These are phyloP conservation scores for Rhodomyrtus tomentosa DNA, from an alignment of 345 rosid genomes.

Conservation along the genomic window DNA sequence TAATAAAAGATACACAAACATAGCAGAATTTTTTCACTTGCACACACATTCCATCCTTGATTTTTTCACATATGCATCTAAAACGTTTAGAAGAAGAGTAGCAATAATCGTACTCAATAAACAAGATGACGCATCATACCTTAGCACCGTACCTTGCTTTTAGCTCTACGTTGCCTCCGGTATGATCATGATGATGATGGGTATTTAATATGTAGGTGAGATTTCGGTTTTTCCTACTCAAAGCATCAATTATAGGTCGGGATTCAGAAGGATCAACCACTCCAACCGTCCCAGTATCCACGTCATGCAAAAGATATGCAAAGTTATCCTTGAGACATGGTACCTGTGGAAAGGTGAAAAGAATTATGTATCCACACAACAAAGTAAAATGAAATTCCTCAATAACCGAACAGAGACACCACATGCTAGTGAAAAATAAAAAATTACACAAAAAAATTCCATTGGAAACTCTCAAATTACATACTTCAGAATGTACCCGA, in stretches of 20 bases:
- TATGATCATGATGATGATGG: slow-evolving; percentile 88
- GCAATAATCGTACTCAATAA: not conserved
- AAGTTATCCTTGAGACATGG: slow-evolving; percentile 84
- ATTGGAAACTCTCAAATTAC: not conserved
- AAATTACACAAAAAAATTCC: not conserved
- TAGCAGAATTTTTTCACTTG: not conserved
- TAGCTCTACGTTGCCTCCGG: slow-evolving; percentile 84
- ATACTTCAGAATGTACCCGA: not conserved
- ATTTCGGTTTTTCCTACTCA: slow-evolving; percentile 69
- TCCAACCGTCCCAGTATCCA: slow-evolving; percentile 95
- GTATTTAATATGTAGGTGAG: slow-evolving; percentile 91
- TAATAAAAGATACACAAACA: not conserved
- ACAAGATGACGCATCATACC: slow-evolving; percentile 39
- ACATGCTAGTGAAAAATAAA: not conserved
- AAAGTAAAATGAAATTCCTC: not conserved
- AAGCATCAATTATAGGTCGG: slow-evolving; percentile 71
- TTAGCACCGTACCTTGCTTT: slow-evolving; percentile 97
- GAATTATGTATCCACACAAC: not conserved
- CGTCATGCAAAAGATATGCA: slow-evolving; percentile 90
- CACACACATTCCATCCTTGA: not conserved
- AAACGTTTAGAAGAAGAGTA: not conserved
- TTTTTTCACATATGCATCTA: not conserved
- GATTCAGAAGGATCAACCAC: slow-evolving; percentile 99
- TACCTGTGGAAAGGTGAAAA: slow-evolving; percentile 33
- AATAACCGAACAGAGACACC: not conserved